These are phyloP conservation scores for Ambispora gerdemannii DNA, from an alignment of 192 early-diverging fungal species.

Conservation along the genomic window DNA sequence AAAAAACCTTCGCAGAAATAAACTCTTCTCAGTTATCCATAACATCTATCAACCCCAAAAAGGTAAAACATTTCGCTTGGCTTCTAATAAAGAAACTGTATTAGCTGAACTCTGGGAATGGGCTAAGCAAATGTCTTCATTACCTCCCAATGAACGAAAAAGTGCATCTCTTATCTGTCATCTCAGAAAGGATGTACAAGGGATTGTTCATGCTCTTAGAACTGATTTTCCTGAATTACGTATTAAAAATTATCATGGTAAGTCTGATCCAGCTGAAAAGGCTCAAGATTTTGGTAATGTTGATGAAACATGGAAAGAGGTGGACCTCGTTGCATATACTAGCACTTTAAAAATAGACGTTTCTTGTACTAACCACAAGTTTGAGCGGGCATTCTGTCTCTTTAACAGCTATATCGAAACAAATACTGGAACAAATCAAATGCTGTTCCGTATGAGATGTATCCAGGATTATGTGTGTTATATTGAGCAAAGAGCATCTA, in stretches of 20 bases:
- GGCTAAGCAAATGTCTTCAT: conserved; percentile 1
- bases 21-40: conserved; percentile 8
- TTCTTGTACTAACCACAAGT: conserved; percentile 10
- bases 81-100: not conserved
- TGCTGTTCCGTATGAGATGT: not conserved
- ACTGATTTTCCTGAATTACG: not conserved
- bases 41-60: conserved; percentile 8
- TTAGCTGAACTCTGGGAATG: conserved; percentile 2
- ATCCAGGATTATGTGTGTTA: conserved; percentile 8
- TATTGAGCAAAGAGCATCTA: conserved; percentile 19
- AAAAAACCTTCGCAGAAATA: not conserved
- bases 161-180: no score
- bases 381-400: conserved; percentile 7
- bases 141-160: conserved; percentile 8
- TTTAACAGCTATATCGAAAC: conserved; percentile 16
- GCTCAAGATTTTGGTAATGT: not conserved
- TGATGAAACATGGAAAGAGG: no score
- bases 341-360: conserved; percentile 1
- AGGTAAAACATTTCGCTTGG: no score
- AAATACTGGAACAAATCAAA: conserved; percentile 19
- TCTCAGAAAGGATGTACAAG: no score
- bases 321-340: no score
- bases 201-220: not conserved
- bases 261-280: not conserved
- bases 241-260: not conserved